A percentile compares a stretch with the other conserved stretches of the same genome.
phyloP scores from a whole-genome alignment of 2,329 filamentous ascomycete genomes.

The Knufia fluminis region DNA sequence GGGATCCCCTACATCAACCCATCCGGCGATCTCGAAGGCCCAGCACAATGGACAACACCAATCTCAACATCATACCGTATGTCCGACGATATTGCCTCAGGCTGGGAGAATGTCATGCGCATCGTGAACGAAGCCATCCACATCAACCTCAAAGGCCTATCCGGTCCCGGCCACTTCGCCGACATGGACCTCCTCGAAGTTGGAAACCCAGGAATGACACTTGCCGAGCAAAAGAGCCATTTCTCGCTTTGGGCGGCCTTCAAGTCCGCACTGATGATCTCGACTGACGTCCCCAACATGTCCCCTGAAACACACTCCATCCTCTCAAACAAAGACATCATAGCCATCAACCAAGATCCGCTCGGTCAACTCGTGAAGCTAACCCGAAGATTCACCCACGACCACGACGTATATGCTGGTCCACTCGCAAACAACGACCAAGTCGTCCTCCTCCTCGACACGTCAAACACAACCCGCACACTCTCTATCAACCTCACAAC shows the following conservation, averaged over 20 bases:
- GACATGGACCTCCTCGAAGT: constrained; percentile 25
- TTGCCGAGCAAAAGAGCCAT: constrained; percentile 24
- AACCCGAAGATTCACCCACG: constrained; percentile 30
- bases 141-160: constrained; percentile 22
- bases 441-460: constrained; percentile 32
- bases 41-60: constrained; percentile 25
- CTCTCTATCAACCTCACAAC: constrained; percentile 27
- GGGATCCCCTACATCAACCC: constrained; percentile 21
- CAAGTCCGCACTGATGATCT: constrained; percentile 25
- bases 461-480: constrained; percentile 27
- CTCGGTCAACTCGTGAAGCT: constrained; percentile 31
- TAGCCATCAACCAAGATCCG: constrained; percentile 34
- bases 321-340: constrained; percentile 31
- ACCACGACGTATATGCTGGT: constrained; percentile 33
- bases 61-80: constrained; percentile 26
- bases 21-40: constrained; percentile 23
- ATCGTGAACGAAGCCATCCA: constrained; percentile 26
- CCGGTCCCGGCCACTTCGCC: constrained; percentile 23
- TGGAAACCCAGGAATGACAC: constrained; percentile 25
- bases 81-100: constrained; percentile 25
- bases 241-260: constrained; percentile 26
- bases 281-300: constrained; percentile 17
- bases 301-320: constrained; percentile 21
- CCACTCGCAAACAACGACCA: constrained; percentile 28
- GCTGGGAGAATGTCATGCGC: constrained; percentile 25